Base-by-base conservation (phyloP, 2,329 filamentous ascomycete genomes). In the Acarospora socialis region DNA sequence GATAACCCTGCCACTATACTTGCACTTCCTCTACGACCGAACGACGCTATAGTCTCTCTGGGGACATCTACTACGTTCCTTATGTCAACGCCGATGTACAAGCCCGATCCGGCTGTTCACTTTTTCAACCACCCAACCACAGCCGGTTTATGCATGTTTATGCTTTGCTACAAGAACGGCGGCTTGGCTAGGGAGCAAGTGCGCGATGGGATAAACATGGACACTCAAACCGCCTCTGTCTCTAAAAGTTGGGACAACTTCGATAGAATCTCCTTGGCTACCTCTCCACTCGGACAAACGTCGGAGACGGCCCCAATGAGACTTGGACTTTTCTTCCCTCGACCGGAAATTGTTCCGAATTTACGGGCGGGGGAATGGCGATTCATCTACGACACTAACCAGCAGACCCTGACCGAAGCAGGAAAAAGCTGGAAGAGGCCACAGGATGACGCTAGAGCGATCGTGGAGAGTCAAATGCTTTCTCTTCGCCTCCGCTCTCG, bases 151-250 rank as follows among this genome's bases (percentile, higher is more conserved):
- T 94, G 92, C 68, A 95, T 98, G 90, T 95, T 98, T 59, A 98
- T 98, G 90, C 73, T 98, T 21, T 98, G 90, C 67, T 98, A 95
- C 66, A 95, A 95, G 60, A 98, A 98, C 58, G 90, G 90, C 44
- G 84, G 84, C 2, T 73, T 95, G 1, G 87, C 90, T 2, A 79
- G 90, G 26, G 90, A 98, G 53, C 76, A 81, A 47, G 73, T 95
- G 40, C 79, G 90, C 33, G 83, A 98, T 50, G 66, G 71, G 0
- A 71, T 95, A 32, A 78, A 83, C 39, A 46, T 56, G 34, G 50
- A 53, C 23, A 54, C 60, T 14, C 56, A 59, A 16, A 53, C 61
- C 7, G 52, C 55, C 18, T 43, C 55, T 4, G 65, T 50, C n/a
- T 35, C 50, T 7, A 55, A 77, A 34, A 62, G 65, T 7, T 98